These are phyloP conservation scores for Pseudozyma sp. DNA, from an alignment of 1,284 basidiomycete species.

Conservation along the genomic window DNA sequence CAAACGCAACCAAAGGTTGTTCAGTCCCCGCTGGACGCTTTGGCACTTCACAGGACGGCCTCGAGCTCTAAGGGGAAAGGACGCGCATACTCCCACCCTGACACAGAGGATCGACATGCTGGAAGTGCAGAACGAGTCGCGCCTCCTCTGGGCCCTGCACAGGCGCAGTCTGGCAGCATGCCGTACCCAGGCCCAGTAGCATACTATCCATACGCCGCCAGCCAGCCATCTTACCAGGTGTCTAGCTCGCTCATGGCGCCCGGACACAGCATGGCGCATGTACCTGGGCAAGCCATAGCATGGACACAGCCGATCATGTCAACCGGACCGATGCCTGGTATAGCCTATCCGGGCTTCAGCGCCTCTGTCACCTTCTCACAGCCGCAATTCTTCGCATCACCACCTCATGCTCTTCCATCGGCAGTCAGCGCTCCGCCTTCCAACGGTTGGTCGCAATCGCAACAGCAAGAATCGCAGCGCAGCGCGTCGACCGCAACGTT, in stretches of 20 bases:
- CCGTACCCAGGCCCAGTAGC: constrained; percentile 9
- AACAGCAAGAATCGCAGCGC: constrained; percentile 2
- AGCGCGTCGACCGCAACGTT: neutral
- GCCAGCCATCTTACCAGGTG: constrained; percentile 14
- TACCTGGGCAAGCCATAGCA: constrained; percentile 22
- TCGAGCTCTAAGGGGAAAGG: constrained; percentile 31
- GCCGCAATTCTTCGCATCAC: constrained; percentile 36
- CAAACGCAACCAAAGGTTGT: constrained; percentile 2
- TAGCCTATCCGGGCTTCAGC: constrained; percentile 40
- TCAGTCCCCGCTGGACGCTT: constrained; percentile 12
- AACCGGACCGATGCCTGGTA: constrained; percentile 11
- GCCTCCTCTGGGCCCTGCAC: neutral
- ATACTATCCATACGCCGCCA: constrained; percentile 26
- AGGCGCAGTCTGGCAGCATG: constrained; percentile 1
- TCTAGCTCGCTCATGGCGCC: constrained; percentile 8
- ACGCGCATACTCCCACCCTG: constrained; percentile 5
- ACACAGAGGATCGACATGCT: neutral
- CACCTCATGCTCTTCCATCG: constrained; percentile 17
- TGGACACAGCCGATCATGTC: constrained; percentile 37
- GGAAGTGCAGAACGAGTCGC: neutral
- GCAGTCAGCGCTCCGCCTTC: constrained; percentile 2
- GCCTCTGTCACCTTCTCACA: constrained; percentile 41
- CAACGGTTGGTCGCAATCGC: constrained; percentile 14
- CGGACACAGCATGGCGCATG: constrained; percentile 6
- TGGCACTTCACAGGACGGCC: constrained; percentile 11